Percentiles rank a stretch among this genome's conserved stretches.
Conservation (phyloP, 192 early-diverging fungal genomes). For the Physocladia obscura region DNA sequence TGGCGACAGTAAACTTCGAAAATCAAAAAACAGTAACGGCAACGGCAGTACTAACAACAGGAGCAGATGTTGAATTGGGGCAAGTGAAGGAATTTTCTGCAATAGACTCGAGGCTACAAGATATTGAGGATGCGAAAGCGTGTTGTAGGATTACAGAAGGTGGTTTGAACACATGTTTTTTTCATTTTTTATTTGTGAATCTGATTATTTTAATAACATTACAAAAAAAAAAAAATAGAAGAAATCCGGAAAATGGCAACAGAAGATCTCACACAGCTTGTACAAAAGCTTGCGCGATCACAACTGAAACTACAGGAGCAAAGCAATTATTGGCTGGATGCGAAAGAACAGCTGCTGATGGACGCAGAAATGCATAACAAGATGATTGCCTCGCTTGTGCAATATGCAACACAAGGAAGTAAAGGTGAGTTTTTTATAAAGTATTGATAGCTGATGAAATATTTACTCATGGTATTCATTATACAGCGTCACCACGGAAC, state of each 20-base stretch:
- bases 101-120: slow-evolving; percentile 38
- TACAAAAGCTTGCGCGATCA: slow-evolving; percentile 26
- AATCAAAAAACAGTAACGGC: not conserved
- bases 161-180: not conserved
- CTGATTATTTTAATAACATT: slow-evolving; percentile 30
- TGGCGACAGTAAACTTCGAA: not conserved
- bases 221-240: too few relatives aligned
- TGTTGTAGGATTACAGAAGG: slow-evolving; percentile 50
- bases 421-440: slow-evolving; percentile 29
- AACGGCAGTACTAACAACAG: not conserved
- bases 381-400: slow-evolving; percentile 61
- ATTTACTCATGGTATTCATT: too few relatives aligned
- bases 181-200: slow-evolving; percentile 8
- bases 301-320: slow-evolving; percentile 55
- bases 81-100: too few relatives aligned
- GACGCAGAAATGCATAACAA: slow-evolving; percentile 69
- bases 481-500: too few relatives aligned
- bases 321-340: slow-evolving; percentile 56
- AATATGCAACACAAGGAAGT: slow-evolving; percentile 53
- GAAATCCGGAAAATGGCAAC: slow-evolving; percentile 45
- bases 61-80: not conserved
- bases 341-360: slow-evolving; percentile 61
- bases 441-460: too few relatives aligned
- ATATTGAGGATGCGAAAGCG: slow-evolving; percentile 46
- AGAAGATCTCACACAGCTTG: slow-evolving; percentile 39